Evolutionary conservation across 2,329 filamentous ascomycete species (phyloP), one percentile per base, ranked within the genome.

Genomic region (Fusarium mexicanum): DNA sequence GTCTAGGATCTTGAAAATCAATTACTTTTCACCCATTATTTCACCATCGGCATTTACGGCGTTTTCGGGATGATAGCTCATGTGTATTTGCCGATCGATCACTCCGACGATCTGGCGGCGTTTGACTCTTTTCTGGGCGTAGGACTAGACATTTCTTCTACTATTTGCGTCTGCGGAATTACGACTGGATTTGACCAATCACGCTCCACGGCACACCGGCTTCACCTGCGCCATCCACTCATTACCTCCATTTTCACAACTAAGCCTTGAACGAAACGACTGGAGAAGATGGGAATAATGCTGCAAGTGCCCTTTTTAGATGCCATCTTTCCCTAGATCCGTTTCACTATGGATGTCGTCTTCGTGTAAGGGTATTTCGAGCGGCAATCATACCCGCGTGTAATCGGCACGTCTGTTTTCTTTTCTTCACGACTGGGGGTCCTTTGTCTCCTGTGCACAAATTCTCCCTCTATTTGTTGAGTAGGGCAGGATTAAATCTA

Each of bases 61-160:
- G 84, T 85, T 85, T 76, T 79, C 71, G 79, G 82, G 78, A 83
- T 79, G 80, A 81, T 72, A 82, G 79, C 79, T 83, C 78, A 80
- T 81, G 81, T 79, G 78, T 79, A 79, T 80, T 79, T 79, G 78
- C 79, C 78, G 76, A 77, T 80, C 80, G 76, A 73, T 66, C 71
- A 67, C 67, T 57, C 71, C 76, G 77, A 81, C 77, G 80, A 81
- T 76, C 76, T 79, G 77, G 79, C 78, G 82, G 82, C 82, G 81
- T 84, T 81, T 72, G 76, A 79, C 71, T 79, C 73, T 80, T 78
- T 77, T 77, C 71, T 80, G 64, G 81, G 81, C 82, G 82, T 82
- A 83, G 80, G 81, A 80, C 78, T 80, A 81, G 77, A 78, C 64
- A 72, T 79, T 69, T 71, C 35, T 69, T 76, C 61, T 75, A 64